Percentiles rank a stretch among this genome's conserved stretches.
Conservation (phyloP, 768 basidiomycete species). For the Gymnopilus dilepis region DNA sequence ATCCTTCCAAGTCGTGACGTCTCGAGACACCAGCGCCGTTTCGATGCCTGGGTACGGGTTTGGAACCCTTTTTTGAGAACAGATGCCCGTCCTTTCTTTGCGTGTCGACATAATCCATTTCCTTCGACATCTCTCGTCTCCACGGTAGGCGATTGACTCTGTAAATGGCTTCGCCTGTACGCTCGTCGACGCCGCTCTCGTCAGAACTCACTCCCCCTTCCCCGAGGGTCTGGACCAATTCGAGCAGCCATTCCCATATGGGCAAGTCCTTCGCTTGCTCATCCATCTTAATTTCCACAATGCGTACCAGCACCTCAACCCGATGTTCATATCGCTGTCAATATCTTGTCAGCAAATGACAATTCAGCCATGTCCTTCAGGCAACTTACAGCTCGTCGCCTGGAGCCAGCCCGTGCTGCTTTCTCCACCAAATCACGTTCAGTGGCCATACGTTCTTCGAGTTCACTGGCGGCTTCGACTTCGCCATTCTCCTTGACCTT, state of each 20-base stretch:
- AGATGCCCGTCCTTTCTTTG: conserved; percentile 12
- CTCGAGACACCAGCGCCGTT: not conserved
- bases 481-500: conserved; percentile 18
- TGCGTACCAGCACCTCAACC: not conserved
- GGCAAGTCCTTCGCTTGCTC: conserved; percentile 6
- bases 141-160: conserved; percentile 16
- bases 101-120: conserved; percentile 16
- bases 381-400: not conserved
- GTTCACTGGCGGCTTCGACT: conserved; percentile 16
- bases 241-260: conserved; percentile 15
- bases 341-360: not conserved
- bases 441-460: conserved; percentile 15
- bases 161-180: conserved; percentile 4
- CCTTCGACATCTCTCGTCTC: conserved; percentile 11
- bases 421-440: conserved; percentile 1
- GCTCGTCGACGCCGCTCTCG: conserved; percentile 18
- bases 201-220: conserved; percentile 23
- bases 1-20: not conserved
- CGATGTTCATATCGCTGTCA: not conserved
- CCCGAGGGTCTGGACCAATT: conserved; percentile 12
- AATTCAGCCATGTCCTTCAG: too few species aligned
- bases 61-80: conserved; percentile 16
- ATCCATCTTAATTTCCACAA: conserved; percentile 8
- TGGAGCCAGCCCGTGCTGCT: not conserved
- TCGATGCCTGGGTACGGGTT: not conserved